Evolutionary conservation across 495 filamentous ascomycete genomes (phyloP), one percentile per base, ranked within the genome.

Genomic region (Aspergillus egyptiacus): DNA sequence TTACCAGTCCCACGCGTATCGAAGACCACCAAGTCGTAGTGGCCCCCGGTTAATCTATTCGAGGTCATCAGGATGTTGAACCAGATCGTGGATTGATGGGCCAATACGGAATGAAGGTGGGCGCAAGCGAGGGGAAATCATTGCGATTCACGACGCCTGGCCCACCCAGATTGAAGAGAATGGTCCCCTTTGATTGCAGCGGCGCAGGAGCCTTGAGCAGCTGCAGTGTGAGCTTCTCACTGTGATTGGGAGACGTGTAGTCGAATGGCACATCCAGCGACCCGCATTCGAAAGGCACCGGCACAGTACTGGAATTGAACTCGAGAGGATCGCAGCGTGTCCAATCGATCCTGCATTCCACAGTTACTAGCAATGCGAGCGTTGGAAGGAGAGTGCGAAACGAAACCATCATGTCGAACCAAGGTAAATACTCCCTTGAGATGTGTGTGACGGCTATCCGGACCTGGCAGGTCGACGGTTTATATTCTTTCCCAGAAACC

Each of bases 181-280:
- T 48, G 25, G 33, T 15, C 8, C 45, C 34, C 23, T 37, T 36
- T 28, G 33, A 30, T 19, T 38, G 13, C 33, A 48, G 14, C 6
- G 45, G 45, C 13, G 45, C 45, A 18, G 45, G 33, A 8, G 34
- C 45, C 33, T 48, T 48, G 5, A 48, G 5, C 9, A 48, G 45
- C 33, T 39, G 11, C 6, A 38, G 45, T 1, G 33, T 48, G 19
- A 48, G 45, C 17, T 36, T 38, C 33, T 48, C 45, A 6, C 17
- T 37, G 34, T 14, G 24, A 6, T 48, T 37, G 1, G 8, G 33
- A 22, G 34, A 36, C 18, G 32, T 38, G 9, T 48, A 48, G 34
- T 48, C 45, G 2, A 38, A 20, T 5, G 45, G 45, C 35, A 48
- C 45, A 17, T 48, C 45, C 4, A 37, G 11, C 22, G 32, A 30